Percentiles rank a stretch among this genome's conserved stretches.
Evolutionary conservation across 148 eudicot species (phyloP).

Genomic region (Rhododendron simsii): DNA sequence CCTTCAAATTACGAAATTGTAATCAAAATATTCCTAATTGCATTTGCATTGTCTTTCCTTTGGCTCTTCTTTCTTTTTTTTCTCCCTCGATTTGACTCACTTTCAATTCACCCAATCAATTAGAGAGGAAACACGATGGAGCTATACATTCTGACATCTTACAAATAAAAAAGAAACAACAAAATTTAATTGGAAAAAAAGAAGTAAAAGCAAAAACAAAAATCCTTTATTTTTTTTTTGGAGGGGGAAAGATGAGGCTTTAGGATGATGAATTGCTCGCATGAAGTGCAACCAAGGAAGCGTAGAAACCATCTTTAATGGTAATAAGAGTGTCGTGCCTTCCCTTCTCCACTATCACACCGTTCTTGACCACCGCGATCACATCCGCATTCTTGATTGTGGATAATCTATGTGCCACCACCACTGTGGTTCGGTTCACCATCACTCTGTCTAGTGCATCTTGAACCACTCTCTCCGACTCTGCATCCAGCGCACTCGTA

Average conservation of each 20-base stretch:
- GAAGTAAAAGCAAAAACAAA: neutral
- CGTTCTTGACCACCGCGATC: slow-evolving; percentile 13
- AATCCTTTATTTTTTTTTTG: too few relatives aligned
- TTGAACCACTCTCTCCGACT: slow-evolving; percentile 67
- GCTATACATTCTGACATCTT: too few relatives aligned
- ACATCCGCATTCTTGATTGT: slow-evolving; percentile 60
- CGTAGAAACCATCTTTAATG: slow-evolving; percentile 51
- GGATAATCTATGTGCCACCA: slow-evolving; percentile 68
- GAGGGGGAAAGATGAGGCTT: neutral
- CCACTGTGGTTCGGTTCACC: slow-evolving; percentile 9
- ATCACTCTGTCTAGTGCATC: slow-evolving; percentile 60
- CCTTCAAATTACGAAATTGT: too few relatives aligned
- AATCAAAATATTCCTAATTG: too few relatives aligned
- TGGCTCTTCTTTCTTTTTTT: too few relatives aligned
- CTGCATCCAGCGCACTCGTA: slow-evolving; percentile 31
- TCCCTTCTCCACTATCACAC: neutral
- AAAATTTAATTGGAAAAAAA: neutral
- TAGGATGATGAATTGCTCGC: neutral
- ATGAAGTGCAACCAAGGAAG: slow-evolving; percentile 39
- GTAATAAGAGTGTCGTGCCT: slow-evolving; percentile 22
- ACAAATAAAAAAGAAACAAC: neutral
- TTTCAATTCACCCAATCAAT: too few relatives aligned
- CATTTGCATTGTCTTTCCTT: too few relatives aligned
- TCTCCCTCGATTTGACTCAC: too few relatives aligned
- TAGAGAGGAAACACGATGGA: too few relatives aligned